A percentile compares a stretch with the other conserved stretches of the same genome.
These are phyloP conservation scores for Asterionellopsis glacialis DNA, from an alignment of 108 stramenopile genomes.

Conservation along the genomic window DNA sequence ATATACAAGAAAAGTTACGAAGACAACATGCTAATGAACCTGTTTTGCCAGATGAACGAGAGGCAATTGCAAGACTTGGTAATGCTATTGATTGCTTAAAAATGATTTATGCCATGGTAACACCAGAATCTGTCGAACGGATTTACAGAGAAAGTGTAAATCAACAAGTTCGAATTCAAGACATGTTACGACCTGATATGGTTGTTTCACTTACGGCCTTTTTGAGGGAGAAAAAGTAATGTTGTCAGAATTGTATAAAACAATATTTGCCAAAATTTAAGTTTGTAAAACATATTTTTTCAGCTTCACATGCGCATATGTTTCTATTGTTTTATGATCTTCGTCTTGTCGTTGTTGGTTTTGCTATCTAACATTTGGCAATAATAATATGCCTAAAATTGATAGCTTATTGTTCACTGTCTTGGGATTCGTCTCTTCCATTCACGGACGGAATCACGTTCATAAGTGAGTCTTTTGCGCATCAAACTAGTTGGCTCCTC, in stretches of 20 bases:
- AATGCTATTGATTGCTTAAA: conserved; percentile 73
- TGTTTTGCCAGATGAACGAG: conserved; percentile 43
- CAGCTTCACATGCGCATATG: too few species aligned
- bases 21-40: conserved; percentile 60
- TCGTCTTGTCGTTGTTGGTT: too few species aligned
- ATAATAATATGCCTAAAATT: too few species aligned
- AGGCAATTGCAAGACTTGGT: conserved; percentile 54
- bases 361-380: too few species aligned
- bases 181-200: conserved; percentile 70
- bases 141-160: conserved; percentile 51
- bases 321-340: too few species aligned
- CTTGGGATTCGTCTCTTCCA: too few species aligned
- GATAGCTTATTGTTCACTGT: too few species aligned
- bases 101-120: conserved; percentile 56
- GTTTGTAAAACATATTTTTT: too few species aligned
- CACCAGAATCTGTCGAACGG: conserved; percentile 57
- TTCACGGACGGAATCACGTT: too few species aligned
- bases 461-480: too few species aligned
- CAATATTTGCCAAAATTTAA: too few species aligned
- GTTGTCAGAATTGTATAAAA: background rate
- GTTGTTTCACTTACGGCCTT: conserved; percentile 48
- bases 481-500: too few species aligned
- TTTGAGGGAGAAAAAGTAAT: background rate
- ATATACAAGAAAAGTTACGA: conserved; percentile 69
- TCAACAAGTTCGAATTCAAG: conserved; percentile 24